Evolutionary conservation across 208 protist species (phyloP), one percentile per base, ranked within the genome.

Genomic region (Crithidia acanthocephali): DNA sequence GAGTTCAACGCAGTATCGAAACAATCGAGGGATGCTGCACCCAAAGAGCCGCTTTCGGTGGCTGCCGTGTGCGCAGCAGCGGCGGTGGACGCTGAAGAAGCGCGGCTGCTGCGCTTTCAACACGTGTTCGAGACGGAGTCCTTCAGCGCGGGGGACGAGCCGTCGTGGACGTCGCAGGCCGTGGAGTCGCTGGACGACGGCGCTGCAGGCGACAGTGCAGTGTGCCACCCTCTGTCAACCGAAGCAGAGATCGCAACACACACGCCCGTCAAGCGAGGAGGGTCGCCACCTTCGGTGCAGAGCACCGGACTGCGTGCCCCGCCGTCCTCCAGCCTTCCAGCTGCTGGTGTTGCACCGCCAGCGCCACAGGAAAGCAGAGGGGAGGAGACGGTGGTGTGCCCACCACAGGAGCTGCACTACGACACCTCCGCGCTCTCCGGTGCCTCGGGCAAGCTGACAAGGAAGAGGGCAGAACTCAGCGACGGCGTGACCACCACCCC

Each of bases 221-320:
- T 10, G n/a, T 9, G 18, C 55, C 35, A 9, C 28, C 23, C 13
- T 57, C 48, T 27, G 48, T 1, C 27, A 22, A 35, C 27, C 1
- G 28, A 22, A 25, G 32, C 61, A 56, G 61, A 67, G 30, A 11
- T n/a, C n/a, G n/a, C n/a, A 13, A 42, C 37, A 42, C 9, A 42
- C 40, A 76, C 61, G 20, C 70, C 62, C 8, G 33, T n/a, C 11
- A 15, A 45, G 35, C 27, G 27, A 27, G 47, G 20, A 8, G 53
- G 45, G 10, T 76, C 70, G 2, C 70, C 70, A n/a, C 70, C 70
- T 25, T 69, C 62, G 27, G 70, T 76, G 23, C 27, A 42, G 40
- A 42, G 28, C 48, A 76, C 70, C 7, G 55, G 60, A 2, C 20
- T 27, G 47, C 69, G 61, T 11, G 33, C 25, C 25, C 32, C 13